A percentile compares a stretch with the other conserved stretches of the same genome.
phyloP scores from a whole-genome alignment of 495 filamentous ascomycete species.

The Trichocladium antarcticum region DNA sequence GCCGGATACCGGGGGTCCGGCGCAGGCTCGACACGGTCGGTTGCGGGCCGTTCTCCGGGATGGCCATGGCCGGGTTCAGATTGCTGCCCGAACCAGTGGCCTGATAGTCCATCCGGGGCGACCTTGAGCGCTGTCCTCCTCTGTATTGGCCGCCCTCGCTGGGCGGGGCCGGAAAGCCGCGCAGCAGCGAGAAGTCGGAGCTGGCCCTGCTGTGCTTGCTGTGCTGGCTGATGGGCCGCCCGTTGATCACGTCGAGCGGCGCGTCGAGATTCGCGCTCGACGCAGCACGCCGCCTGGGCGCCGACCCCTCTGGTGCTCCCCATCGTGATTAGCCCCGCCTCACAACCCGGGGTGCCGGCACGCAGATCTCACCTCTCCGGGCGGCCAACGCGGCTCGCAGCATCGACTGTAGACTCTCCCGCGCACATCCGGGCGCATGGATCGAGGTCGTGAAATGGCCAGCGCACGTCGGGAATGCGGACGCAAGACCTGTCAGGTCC shows the following conservation, averaged over 20 bases:
- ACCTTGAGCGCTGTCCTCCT: constrained; percentile 18
- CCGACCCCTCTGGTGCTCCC: constrained; percentile 17
- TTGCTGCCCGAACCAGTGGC: constrained; percentile 8
- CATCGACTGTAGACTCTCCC: constrained; percentile 67
- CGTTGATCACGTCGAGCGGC: constrained; percentile 31
- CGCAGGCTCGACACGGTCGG: constrained; percentile 37
- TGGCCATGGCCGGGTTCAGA: constrained; percentile 15
- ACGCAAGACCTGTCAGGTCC: constrained; percentile 50
- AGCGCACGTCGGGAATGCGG: constrained; percentile 48
- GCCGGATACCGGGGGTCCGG: constrained; percentile 35
- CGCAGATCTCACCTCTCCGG: constrained; percentile 49
- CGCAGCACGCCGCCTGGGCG: constrained; percentile 34
- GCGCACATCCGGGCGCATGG: constrained; percentile 59
- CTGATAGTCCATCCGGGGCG: constrained; percentile 25
- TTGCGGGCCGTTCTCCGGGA: constrained; percentile 25
- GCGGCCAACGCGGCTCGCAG: constrained; percentile 54
- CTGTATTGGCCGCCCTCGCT: constrained; percentile 28
- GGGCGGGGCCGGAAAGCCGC: constrained; percentile 27
- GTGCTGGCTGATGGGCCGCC: constrained; percentile 41
- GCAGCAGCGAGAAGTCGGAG: constrained; percentile 49
- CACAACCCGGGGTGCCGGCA: neutral
- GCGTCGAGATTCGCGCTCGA: constrained; percentile 44
- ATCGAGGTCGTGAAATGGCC: constrained; percentile 63
- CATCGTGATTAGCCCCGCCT: constrained; percentile 14
- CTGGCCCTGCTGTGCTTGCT: constrained; percentile 52